Conservation (phyloP, 2,329 filamentous ascomycete genomes). For the Pseudopithomyces chartarum region DNA sequence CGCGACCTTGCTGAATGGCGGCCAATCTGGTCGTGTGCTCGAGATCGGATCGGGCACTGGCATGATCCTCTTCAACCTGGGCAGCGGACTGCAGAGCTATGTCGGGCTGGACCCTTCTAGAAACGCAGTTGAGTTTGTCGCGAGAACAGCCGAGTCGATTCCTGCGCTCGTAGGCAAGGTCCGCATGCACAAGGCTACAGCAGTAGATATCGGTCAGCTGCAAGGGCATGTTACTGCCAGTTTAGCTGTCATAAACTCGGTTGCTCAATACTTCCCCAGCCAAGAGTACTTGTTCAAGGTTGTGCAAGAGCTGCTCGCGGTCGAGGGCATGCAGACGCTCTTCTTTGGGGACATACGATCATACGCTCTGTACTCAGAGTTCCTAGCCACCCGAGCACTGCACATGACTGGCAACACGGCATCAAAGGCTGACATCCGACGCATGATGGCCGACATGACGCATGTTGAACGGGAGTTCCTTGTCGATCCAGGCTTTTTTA, state of each 20-base stretch:
- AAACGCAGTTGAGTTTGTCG: too few species aligned
- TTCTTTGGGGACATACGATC: too few species aligned
- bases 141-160: too few species aligned
- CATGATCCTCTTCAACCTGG: conserved; percentile 19
- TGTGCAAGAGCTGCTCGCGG: background rate
- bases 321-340: background rate
- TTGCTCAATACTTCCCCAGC: conserved; percentile 17
- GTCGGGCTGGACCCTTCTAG: background rate
- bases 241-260: conserved; percentile 10
- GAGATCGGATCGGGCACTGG: conserved; percentile 14
- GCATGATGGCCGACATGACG: conserved; percentile 8
- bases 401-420: conserved; percentile 5
- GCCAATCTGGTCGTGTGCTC: conserved; percentile 3
- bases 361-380: background rate
- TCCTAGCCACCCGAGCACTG: conserved; percentile 2
- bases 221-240: background rate
- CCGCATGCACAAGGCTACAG: too few species aligned
- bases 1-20: background rate
- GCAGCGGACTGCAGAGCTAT: conserved; percentile 5
- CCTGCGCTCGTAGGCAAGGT: too few species aligned
- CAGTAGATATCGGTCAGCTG: too few species aligned
- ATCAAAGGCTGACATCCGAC: conserved; percentile 1
- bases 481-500: conserved; percentile 14
- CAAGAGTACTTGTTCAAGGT: conserved; percentile 13
- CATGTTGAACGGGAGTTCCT: conserved; percentile 7